Percentiles rank a stretch among this genome's conserved stretches.
Evolutionary conservation across 2,329 filamentous ascomycete species (phyloP).

Genomic region (Arthrobotrys entomopaga): DNA sequence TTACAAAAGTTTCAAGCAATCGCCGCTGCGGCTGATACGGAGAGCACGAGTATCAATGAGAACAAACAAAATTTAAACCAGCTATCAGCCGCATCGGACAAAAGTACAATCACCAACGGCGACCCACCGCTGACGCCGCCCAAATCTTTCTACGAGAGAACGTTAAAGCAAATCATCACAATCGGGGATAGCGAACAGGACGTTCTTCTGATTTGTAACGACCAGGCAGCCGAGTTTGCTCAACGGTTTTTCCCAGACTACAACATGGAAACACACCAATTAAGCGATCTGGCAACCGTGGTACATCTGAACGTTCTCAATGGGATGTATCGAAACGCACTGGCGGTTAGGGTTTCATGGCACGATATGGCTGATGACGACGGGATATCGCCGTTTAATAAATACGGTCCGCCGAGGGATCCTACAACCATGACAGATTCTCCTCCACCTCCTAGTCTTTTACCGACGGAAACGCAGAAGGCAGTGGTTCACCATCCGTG

Average conservation of each 20-base stretch:
- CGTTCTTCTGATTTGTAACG: slow-evolving; percentile 6
- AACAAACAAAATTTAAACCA: not conserved
- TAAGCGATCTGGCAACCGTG: slow-evolving; percentile 13
- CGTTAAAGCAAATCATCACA: not conserved
- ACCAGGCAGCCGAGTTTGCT: slow-evolving; percentile 4
- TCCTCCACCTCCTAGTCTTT: slow-evolving; percentile 1
- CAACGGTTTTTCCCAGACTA: slow-evolving; percentile 11
- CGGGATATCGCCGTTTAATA: slow-evolving; percentile 12
- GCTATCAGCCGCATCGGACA: not conserved
- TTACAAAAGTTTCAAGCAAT: not conserved
- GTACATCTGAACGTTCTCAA: slow-evolving; percentile 13
- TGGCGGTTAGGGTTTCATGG: slow-evolving; percentile 9
- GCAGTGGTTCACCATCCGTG: slow-evolving; percentile 15
- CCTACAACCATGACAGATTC: not conserved
- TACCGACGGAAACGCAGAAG: slow-evolving; percentile 12
- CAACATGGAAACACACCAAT: not conserved
- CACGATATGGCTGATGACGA: not conserved
- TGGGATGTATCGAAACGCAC: slow-evolving; percentile 3
- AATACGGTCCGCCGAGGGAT: slow-evolving; percentile 10
- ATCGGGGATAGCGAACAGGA: not conserved
- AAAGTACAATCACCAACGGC: not conserved
- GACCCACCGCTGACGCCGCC: not conserved
- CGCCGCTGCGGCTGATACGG: not conserved
- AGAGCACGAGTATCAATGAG: not conserved
- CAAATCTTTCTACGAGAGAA: slow-evolving; percentile 1